These are phyloP conservation scores for Trichoderma reesei DNA, from an alignment of 495 filamentous ascomycete species.

Conservation along the genomic window DNA sequence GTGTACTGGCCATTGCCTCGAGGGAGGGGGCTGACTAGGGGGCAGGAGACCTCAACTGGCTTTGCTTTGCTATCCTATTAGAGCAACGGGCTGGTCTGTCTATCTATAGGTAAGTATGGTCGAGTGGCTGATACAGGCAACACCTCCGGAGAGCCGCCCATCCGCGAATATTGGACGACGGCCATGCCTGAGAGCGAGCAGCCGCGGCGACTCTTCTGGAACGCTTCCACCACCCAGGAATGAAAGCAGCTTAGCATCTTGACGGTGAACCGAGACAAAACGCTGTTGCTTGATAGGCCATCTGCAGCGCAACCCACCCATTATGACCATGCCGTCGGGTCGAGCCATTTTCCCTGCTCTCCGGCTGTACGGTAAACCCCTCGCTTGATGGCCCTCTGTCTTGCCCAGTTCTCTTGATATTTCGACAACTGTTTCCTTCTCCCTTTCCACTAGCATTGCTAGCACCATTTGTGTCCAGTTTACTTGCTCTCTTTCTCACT, in stretches of 20 bases:
- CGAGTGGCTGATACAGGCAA: neutral
- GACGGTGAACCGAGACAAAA: too few relatives aligned
- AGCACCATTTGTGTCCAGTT: neutral
- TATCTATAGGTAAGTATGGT: too few relatives aligned
- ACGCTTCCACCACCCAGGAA: neutral
- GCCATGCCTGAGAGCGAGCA: neutral
- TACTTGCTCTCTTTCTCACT: neutral
- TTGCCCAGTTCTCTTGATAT: neutral
- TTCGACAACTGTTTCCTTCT: neutral
- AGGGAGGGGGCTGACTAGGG: neutral
- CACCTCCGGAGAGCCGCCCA: neutral
- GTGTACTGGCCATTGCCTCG: neutral
- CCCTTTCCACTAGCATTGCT: neutral
- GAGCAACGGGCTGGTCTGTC: too few relatives aligned
- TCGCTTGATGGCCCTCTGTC: neutral
- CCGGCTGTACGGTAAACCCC: neutral
- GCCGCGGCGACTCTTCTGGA: slow-evolving; percentile 7
- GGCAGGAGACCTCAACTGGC: neutral
- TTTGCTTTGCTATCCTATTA: too few relatives aligned
- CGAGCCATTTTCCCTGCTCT: too few relatives aligned
- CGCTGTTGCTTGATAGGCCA: neutral
- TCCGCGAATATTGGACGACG: neutral
- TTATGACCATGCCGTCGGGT: neutral
- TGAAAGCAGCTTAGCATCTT: too few relatives aligned
- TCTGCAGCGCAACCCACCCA: neutral